Conservation (phyloP, 768 basidiomycete genomes). For the Mycena rebaudengoi region DNA sequence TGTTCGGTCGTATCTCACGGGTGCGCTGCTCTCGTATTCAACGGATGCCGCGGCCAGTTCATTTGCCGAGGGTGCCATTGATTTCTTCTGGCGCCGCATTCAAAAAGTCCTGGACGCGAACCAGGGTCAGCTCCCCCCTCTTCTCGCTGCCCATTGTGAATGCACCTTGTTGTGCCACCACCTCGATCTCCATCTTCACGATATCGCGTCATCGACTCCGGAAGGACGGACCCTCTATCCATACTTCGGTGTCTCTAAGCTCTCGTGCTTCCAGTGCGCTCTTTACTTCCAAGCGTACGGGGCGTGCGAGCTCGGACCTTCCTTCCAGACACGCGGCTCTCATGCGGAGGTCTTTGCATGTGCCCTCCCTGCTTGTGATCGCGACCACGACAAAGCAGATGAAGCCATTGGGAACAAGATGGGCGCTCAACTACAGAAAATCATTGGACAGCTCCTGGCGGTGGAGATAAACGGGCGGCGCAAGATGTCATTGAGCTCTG, state of each 20-base stretch:
- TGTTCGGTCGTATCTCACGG: constrained; percentile 8
- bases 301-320: constrained; percentile 9
- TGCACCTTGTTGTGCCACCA: constrained; percentile 11
- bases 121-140: constrained; percentile 3
- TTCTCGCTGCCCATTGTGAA: constrained; percentile 12
- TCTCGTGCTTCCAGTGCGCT: constrained; percentile 17
- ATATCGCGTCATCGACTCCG: constrained; percentile 1
- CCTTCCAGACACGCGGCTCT: constrained; percentile 11
- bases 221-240: constrained; percentile 6
- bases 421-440: constrained; percentile 4
- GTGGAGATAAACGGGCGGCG: background rate
- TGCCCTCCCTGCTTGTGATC: background rate
- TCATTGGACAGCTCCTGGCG: constrained; percentile 11
- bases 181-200: background rate
- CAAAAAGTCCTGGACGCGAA: background rate
- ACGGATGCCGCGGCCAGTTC: background rate
- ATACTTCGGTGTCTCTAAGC: constrained; percentile 13
- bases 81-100: constrained; percentile 4
- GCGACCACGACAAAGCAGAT: background rate
- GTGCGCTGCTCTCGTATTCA: background rate
- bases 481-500: background rate
- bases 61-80: background rate
- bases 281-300: constrained; percentile 17
- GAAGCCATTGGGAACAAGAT: constrained; percentile 7
- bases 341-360: constrained; percentile 9